phyloP scores from a whole-genome alignment of 768 basidiomycete genomes.

The Suillus subluteus region DNA sequence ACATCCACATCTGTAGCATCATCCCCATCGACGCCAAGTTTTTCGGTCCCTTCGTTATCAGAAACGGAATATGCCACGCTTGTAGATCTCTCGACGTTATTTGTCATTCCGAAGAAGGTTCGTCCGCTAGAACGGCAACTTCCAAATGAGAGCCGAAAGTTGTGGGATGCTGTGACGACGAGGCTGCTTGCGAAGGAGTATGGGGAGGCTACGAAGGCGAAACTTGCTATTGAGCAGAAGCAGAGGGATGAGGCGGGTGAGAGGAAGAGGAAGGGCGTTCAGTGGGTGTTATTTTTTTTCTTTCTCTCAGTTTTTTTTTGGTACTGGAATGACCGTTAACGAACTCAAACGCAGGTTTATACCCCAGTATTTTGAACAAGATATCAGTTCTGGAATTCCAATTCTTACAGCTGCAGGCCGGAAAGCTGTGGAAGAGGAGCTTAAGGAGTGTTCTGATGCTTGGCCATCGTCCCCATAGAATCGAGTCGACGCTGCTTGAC shows the following conservation, averaged over 20 bases:
- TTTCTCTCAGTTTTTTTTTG: neutral
- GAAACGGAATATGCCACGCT: conserved; percentile 66
- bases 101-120: conserved; percentile 80
- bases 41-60: conserved; percentile 24
- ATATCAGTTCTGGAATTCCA: conserved; percentile 68
- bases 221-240: conserved; percentile 89
- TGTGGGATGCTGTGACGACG: conserved; percentile 87
- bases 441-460: conserved; percentile 29
- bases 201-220: conserved; percentile 88
- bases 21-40: conserved; percentile 37
- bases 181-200: conserved; percentile 83
- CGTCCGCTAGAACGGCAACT: conserved; percentile 82
- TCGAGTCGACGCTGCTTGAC: neutral
- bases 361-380: conserved; percentile 75
- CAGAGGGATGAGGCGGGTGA: conserved; percentile 91
- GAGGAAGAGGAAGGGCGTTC: conserved; percentile 76
- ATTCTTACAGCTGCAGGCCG: conserved; percentile 69
- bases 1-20: conserved; percentile 24
- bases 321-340: neutral
- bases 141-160: conserved; percentile 77
- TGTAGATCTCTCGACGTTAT: conserved; percentile 74
- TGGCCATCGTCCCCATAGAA: neutral
- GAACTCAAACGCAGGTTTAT: conserved; percentile 53
- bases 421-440: conserved; percentile 75
- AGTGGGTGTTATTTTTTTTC: conserved; percentile 53